phyloP scores from a whole-genome alignment of 2,329 filamentous ascomycete genomes.

The Alternaria dauci region DNA sequence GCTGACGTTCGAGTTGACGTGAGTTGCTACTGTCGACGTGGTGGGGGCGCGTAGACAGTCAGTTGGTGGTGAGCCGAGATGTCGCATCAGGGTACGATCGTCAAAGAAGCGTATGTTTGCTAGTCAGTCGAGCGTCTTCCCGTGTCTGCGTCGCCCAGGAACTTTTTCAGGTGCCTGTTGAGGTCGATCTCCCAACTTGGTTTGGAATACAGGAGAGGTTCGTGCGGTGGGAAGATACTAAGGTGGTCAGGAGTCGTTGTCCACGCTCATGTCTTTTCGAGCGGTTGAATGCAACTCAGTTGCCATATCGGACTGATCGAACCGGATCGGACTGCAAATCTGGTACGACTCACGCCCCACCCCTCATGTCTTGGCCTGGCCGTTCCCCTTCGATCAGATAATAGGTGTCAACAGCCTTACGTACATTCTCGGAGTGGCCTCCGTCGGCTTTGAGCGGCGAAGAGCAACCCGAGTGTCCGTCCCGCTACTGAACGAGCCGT shows the following conservation, averaged over 20 bases:
- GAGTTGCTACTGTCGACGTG: conserved; percentile 64
- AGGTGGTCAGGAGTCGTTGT: neutral
- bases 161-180: neutral
- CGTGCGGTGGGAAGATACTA: conserved; percentile 8
- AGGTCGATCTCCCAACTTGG: conserved; percentile 9
- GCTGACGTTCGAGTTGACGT: conserved; percentile 67
- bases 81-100: conserved; percentile 2
- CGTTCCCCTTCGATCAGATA: conserved; percentile 1
- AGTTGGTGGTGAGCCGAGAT: conserved; percentile 1
- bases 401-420: conserved; percentile 1
- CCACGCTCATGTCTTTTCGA: neutral
- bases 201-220: neutral
- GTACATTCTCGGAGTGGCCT: neutral
- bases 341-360: neutral
- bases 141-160: neutral
- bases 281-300: conserved; percentile 1
- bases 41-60: conserved; percentile 7
- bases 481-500: conserved; percentile 3
- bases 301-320: conserved; percentile 6
- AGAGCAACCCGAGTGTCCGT: conserved; percentile 1
- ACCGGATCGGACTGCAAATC: conserved; percentile 1
- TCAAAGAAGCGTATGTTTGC: neutral
- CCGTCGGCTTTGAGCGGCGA: conserved; percentile 1
- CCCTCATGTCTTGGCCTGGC: neutral
- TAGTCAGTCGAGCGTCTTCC: neutral